Base-by-base conservation (phyloP, 495 filamentous ascomycete genomes). In the Massariosphaeria phaeospora region DNA sequence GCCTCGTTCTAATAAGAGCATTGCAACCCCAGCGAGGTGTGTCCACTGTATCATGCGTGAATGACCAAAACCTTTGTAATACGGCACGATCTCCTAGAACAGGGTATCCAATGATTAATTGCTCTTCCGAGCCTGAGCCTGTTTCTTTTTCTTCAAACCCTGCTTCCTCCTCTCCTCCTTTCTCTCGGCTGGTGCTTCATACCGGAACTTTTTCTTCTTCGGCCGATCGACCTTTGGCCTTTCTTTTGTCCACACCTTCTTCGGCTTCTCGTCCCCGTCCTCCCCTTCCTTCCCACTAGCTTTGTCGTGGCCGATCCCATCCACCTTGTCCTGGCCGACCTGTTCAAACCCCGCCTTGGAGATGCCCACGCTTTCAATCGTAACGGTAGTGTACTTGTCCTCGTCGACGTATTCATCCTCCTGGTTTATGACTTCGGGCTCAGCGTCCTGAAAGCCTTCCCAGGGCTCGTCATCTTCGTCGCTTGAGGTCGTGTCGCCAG, bases 391-490 rank as follows among this genome's bases (percentile, higher is more conserved):
- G 65, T 87, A 94, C 68, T 85, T 86, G 64, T 96, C 91, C 69
- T 97, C 93, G 70, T 98, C 93, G 53, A 96, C 79, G 71, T 95
- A 98, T 70, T 96, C 90, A 48, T 91, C 91, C 64, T 96, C 89
- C 60, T 84, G 81, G 66, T 91, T 81, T 17, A 94, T 47, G 3
- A 18, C 17, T 18, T 45, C 44, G 25, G 42, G 48, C 17, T 62
- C 66, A 2, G 67, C 64, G 3, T 76, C 74, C 3, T 76, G 75
- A 49, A 84, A 70, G 1, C 85, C 86, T 21, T 76, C 75, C 82
- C 80, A 86, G 61, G 79, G 83, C 9, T 81, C 79, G 3, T 65
- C 67, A 23, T 68, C 65, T 20, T 69, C 55, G 23, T 66, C 59
- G 5, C 67, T 65, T 29, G 61, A 65, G 25, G 67, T 71, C 20